phyloP scores from a whole-genome alignment of 148 eudicot species.

The Amaranthus palmeri region DNA sequence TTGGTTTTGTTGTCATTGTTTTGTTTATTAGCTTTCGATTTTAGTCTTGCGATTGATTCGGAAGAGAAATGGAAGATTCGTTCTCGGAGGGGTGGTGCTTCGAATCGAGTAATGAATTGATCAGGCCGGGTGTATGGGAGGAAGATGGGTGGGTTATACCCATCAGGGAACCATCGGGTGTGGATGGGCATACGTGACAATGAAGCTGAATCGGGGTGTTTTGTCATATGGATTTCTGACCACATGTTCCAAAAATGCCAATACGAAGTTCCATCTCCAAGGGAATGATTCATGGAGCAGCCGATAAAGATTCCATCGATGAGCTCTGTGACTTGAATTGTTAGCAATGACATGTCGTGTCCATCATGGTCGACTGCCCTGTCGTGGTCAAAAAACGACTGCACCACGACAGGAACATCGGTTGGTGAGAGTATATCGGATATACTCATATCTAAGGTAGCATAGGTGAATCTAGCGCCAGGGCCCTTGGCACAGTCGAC shows the following conservation, averaged over 20 bases:
- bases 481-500: slow-evolving; percentile 27
- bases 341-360: slow-evolving; percentile 16
- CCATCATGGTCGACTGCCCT: slow-evolving; percentile 27
- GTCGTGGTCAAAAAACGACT: slow-evolving; percentile 27
- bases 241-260: slow-evolving; percentile 33
- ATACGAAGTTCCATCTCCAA: slow-evolving; percentile 26
- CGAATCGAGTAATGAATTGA: slow-evolving; percentile 14
- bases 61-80: slow-evolving; percentile 35
- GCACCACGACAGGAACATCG: slow-evolving; percentile 27
- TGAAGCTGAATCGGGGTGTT: not conserved
- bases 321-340: slow-evolving; percentile 29
- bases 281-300: slow-evolving; percentile 19
- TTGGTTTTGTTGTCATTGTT: not conserved
- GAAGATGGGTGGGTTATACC: not conserved
- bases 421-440: slow-evolving; percentile 25
- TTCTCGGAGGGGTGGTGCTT: slow-evolving; percentile 22
- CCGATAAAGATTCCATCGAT: slow-evolving; percentile 28
- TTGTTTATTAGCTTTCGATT: slow-evolving; percentile 25
- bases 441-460: slow-evolving; percentile 18
- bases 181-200: not conserved
- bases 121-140: slow-evolving; percentile 25
- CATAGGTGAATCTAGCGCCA: slow-evolving; percentile 20
- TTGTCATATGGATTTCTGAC: slow-evolving; percentile 25
- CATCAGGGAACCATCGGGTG: slow-evolving; percentile 25
- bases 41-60: slow-evolving; percentile 27